A percentile compares a stretch with the other conserved stretches of the same genome.
Conservation (phyloP, 106 monocot species). For the Platanthera zijinensis region DNA sequence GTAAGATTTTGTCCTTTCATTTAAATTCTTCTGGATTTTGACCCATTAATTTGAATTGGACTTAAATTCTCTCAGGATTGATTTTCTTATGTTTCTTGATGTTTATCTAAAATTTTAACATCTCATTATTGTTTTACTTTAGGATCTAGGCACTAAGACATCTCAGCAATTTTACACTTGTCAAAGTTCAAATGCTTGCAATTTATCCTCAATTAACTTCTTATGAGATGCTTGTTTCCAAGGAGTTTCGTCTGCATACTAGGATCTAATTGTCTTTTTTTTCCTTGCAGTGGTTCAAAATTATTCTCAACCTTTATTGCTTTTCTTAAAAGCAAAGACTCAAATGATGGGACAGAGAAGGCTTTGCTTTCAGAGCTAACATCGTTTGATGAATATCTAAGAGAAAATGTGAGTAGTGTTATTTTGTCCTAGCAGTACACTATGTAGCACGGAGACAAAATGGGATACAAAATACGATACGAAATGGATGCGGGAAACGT, state of each 20-base stretch:
- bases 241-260: background rate
- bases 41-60: background rate
- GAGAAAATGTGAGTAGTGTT: slow-evolving; percentile 55
- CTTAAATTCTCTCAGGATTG: too few species aligned
- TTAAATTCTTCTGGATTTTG: background rate
- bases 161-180: background rate
- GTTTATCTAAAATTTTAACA: too few species aligned
- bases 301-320: slow-evolving; percentile 62
- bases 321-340: slow-evolving; percentile 71
- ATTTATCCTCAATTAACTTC: background rate
- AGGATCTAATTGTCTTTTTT: background rate
- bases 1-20: background rate
- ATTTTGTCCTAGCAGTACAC: background rate
- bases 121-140: too few species aligned
- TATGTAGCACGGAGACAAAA: too few species aligned
- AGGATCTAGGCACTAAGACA: too few species aligned
- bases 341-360: slow-evolving; percentile 66
- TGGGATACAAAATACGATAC: too few species aligned
- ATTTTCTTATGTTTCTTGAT: too few species aligned
- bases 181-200: background rate
- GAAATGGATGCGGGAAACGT: too few species aligned
- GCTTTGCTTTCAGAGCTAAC: slow-evolving; percentile 53
- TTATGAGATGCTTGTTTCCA: background rate
- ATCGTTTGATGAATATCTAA: slow-evolving; percentile 56
- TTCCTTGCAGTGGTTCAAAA: slow-evolving; percentile 57